Evolutionary conservation across 805 yeast species (phyloP).

Genomic region (Pichia membranifaciens): DNA sequence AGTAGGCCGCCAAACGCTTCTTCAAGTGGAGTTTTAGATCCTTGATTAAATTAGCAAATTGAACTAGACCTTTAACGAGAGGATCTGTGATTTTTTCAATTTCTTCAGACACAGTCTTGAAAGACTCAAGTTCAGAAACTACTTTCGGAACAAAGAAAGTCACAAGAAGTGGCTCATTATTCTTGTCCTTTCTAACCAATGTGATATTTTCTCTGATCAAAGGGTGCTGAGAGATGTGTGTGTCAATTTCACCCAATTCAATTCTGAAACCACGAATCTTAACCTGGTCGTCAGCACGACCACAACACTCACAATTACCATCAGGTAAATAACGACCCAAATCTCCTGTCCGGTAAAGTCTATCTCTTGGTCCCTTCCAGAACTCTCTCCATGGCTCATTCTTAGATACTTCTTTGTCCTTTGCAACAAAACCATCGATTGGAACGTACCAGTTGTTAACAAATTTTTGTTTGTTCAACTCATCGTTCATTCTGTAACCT

Average conservation of each 20-base stretch:
- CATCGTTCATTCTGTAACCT: constrained; percentile 90
- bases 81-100: constrained; percentile 50
- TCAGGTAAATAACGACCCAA: constrained; percentile 94
- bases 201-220: constrained; percentile 90
- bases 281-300: constrained; percentile 98
- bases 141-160: constrained; percentile 83
- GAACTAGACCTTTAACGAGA: constrained; percentile 72
- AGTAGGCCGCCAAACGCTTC: constrained; percentile 85
- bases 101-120: constrained; percentile 47
- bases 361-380: constrained; percentile 93
- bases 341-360: constrained; percentile 96
- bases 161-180: constrained; percentile 85
- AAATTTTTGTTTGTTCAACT: constrained; percentile 80
- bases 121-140: constrained; percentile 38
- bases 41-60: constrained; percentile 69
- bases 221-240: constrained; percentile 92
- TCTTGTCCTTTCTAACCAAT: constrained; percentile 83
- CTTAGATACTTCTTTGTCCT: constrained; percentile 42
- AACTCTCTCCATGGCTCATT: constrained; percentile 64
- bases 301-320: constrained; percentile 97
- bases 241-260: constrained; percentile 96
- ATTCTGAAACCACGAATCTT: constrained; percentile 98
- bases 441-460: constrained; percentile 87
- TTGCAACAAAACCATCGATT: constrained; percentile 52
- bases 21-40: constrained; percentile 78